Evolutionary conservation across 2,329 filamentous ascomycete species (phyloP).

Genomic region (Whalleya microplaca): DNA sequence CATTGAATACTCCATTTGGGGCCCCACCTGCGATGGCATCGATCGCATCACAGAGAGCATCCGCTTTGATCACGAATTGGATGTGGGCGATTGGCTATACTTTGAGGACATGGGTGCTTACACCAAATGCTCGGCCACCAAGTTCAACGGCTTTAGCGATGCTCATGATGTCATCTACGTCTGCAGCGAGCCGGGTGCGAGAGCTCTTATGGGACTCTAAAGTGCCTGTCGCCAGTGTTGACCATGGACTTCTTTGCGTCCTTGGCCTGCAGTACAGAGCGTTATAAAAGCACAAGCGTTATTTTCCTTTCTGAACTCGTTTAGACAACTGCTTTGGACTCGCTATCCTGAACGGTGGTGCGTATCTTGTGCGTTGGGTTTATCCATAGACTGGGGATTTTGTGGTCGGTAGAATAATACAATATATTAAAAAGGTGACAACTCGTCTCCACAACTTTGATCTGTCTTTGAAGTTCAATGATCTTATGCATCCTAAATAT

Average conservation of each 20-base stretch:
- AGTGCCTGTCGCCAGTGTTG: too few species aligned
- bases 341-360: too few species aligned
- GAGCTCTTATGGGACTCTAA: constrained; percentile 62
- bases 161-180: constrained; percentile 92
- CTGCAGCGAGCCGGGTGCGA: constrained; percentile 87
- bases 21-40: constrained; percentile 96
- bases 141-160: constrained; percentile 97
- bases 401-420: too few species aligned
- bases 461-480: too few species aligned
- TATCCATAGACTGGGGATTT: too few species aligned
- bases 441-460: too few species aligned
- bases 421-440: too few species aligned
- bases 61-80: constrained; percentile 74
- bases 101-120: constrained; percentile 99
- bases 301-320: too few species aligned
- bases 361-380: too few species aligned
- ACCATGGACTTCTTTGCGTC: too few species aligned
- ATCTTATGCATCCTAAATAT: too few species aligned
- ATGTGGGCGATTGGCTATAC: constrained; percentile 97
- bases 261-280: neutral
- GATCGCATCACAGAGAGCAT: constrained; percentile 88
- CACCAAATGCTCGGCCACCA: constrained; percentile 95
- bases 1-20: constrained; percentile 94
- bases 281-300: neutral
- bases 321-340: too few species aligned